Evolutionary conservation across 208 protist species (phyloP), one percentile per base, ranked within the genome.

Genomic region (Giardia muris): DNA sequence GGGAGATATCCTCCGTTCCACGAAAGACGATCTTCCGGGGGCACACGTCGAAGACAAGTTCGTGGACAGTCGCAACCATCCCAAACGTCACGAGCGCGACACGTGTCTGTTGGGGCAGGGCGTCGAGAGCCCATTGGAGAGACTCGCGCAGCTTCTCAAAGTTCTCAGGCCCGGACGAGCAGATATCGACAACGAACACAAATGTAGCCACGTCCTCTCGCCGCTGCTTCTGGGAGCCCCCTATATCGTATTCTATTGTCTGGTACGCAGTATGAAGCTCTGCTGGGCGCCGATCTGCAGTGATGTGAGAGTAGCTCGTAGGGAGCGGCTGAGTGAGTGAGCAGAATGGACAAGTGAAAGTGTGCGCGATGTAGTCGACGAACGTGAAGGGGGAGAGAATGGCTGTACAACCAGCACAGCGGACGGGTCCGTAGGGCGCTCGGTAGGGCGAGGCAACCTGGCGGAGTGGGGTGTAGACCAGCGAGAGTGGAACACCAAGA

Each of bases 1-100:
- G 87, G 10, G 87, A 10, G 2, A 90, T 47, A 47, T 90, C 87
- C 45, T 67, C 1, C 19, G 45, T 44, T 48, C 87, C 87, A 43
- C 87, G 46, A 47, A 90, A 47, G 1, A 90, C 87, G n/a, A 90
- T 46, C 48, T 47, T 90, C 48, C 87, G n/a, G 42, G 87, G 87
- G 48, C 87, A 90, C 4, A 90, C 19, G n/a, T 90, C 87, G n/a
- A 47, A 90, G 19, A 47, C 43, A 0, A 90, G 1, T 47, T 90
- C 87, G n/a, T 90, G 87, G 48, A 90, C 87, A 47, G n/a, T 90
- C 46, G 48, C 87, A 3, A 47, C 45, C 19, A 46, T 48, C 43
- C 87, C 87, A 47, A 90, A 90, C 19, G 87, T 48, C 2, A 90
- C 43, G 4, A 90, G 45, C 2, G 2, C n/a, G 10, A 90, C 45